phyloP scores from a whole-genome alignment of 176 grass and related monocot genomes.

The Oryza glaberrima region DNA sequence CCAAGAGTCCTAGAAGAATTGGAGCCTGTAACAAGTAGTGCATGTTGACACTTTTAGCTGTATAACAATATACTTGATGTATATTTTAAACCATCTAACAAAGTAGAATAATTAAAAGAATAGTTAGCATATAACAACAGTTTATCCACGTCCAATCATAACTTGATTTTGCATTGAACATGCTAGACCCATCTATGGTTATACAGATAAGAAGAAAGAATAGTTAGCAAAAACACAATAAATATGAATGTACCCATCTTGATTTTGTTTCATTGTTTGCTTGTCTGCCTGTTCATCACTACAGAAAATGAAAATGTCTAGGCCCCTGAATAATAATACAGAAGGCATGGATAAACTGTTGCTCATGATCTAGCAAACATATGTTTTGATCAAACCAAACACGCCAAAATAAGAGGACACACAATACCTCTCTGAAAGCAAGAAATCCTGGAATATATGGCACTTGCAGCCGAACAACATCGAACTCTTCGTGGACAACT shows the following conservation, averaged over 20 bases:
- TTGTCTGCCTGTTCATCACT: neutral
- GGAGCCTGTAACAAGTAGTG: slow-evolving; percentile 56
- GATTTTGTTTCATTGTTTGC: too few relatives aligned
- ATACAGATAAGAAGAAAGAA: neutral
- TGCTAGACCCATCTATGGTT: neutral
- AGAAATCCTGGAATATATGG: slow-evolving; percentile 91
- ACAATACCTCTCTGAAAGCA: slow-evolving; percentile 88
- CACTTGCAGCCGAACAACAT: slow-evolving; percentile 65
- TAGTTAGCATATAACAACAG: neutral
- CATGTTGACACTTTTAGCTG: neutral
- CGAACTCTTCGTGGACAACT: slow-evolving; percentile 83
- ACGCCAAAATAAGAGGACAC: neutral
- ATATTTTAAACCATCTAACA: neutral
- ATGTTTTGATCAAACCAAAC: neutral
- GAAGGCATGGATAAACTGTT: neutral
- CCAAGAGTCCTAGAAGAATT: slow-evolving; percentile 69
- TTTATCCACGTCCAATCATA: neutral
- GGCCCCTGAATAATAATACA: neutral
- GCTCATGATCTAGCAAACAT: neutral
- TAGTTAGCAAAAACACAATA: neutral
- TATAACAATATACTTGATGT: neutral
- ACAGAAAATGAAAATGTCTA: slow-evolving; percentile 4
- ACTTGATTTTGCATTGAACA: neutral
- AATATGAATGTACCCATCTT: too few relatives aligned
- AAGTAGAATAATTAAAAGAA: neutral